Percentiles rank a stretch among this genome's conserved stretches.
phyloP scores from a whole-genome alignment of 306 rosid genomes.

The Rubus idaeus region DNA sequence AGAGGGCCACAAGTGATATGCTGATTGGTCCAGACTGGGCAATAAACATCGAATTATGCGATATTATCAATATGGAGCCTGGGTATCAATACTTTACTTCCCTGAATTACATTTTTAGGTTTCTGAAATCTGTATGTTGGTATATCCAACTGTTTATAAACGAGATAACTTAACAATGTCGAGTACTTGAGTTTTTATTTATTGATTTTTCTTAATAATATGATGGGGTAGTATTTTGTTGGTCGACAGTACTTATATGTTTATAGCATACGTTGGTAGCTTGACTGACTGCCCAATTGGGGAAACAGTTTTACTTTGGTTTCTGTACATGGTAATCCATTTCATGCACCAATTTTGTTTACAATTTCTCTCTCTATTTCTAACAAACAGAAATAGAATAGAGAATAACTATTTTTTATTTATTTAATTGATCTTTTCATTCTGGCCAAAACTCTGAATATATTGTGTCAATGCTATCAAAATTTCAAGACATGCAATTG shows the following conservation, averaged over 20 bases:
- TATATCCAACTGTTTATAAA: neutral
- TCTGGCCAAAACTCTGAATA: neutral
- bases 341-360: neutral
- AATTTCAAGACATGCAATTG: neutral
- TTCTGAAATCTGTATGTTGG: neutral
- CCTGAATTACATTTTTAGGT: neutral
- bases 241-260: neutral
- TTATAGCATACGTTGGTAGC: neutral
- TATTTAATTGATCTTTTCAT: neutral
- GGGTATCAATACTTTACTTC: constrained; percentile 50
- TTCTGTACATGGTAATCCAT: neutral
- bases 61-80: constrained; percentile 79
- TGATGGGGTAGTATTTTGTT: neutral
- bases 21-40: constrained; percentile 98
- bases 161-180: neutral
- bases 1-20: constrained; percentile 96
- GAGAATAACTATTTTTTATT: neutral
- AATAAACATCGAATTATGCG: constrained; percentile 86
- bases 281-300: neutral
- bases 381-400: neutral
- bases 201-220: neutral
- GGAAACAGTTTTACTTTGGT: neutral
- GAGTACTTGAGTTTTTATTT: neutral
- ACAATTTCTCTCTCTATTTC: neutral
- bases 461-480: neutral